Percentiles rank a stretch among this genome's conserved stretches.
These are phyloP conservation scores for Quercus lobata DNA, from an alignment of 331 rosid species.

Conservation along the genomic window DNA sequence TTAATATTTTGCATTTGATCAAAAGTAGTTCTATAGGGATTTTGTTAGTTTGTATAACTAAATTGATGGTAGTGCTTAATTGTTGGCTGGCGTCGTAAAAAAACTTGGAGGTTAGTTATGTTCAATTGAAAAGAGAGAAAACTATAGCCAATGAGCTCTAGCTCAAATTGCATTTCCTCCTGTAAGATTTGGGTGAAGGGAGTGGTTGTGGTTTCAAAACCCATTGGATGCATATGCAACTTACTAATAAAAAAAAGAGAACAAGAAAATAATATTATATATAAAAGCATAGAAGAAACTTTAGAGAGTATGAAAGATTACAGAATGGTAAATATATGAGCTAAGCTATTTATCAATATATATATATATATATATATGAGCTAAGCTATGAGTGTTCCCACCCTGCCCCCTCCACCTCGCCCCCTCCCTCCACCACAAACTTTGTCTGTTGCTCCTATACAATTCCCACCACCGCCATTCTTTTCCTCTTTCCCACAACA, in stretches of 20 bases:
- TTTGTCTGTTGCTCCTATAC: too few species aligned
- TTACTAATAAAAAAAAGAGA: background rate
- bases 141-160: background rate
- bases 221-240: background rate
- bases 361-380: too few species aligned
- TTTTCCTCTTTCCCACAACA: too few species aligned
- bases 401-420: too few species aligned
- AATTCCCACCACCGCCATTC: too few species aligned
- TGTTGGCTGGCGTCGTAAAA: background rate
- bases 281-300: background rate
- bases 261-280: background rate
- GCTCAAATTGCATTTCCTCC: background rate
- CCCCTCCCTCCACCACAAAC: too few species aligned
- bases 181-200: background rate
- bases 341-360: too few species aligned
- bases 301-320: background rate
- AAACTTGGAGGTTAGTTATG: background rate
- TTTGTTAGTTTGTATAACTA: background rate
- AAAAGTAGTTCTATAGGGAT: background rate
- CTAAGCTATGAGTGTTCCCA: too few species aligned
- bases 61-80: background rate
- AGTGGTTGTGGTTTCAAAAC: background rate
- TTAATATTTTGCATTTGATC: constrained; percentile 12
- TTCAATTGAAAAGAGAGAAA: background rate
- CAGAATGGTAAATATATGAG: background rate